A percentile compares a stretch with the other conserved stretches of the same genome.
Evolutionary conservation across 208 protist species (phyloP).

Genomic region (Endotrypanum monterogeii): DNA sequence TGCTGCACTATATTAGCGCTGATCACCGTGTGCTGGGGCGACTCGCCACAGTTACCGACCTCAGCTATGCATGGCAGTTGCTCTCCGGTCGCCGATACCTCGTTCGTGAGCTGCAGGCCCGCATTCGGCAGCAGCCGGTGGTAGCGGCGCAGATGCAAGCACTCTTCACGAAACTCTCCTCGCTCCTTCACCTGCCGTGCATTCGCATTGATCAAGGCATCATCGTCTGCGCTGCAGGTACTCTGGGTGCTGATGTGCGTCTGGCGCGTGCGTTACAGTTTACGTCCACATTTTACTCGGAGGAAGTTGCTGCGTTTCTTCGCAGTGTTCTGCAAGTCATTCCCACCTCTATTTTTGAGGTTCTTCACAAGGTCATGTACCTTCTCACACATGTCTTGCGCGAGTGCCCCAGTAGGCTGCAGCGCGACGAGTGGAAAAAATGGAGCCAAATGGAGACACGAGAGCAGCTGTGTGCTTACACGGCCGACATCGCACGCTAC

Average conservation of each 20-base stretch:
- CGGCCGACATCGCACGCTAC: constrained; percentile 93
- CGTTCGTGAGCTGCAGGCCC: constrained; percentile 93
- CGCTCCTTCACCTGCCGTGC: constrained; percentile 95
- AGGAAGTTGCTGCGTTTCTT: constrained; percentile 92
- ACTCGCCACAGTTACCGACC: constrained; percentile 92
- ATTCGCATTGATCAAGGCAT: constrained; percentile 90
- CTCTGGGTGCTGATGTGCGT: constrained; percentile 49
- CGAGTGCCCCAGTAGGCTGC: constrained; percentile 73
- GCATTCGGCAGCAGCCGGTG: constrained; percentile 91
- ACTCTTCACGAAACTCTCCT: constrained; percentile 97
- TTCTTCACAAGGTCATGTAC: constrained; percentile 95
- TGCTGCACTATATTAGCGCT: constrained; percentile 96
- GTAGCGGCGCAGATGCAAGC: constrained; percentile 94
- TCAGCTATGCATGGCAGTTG: constrained; percentile 97
- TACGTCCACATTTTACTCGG: constrained; percentile 95
- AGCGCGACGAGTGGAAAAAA: constrained; percentile 62
- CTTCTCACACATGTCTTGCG: constrained; percentile 88
- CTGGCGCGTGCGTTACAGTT: constrained; percentile 79
- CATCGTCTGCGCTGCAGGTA: constrained; percentile 8
- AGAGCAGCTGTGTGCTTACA: constrained; percentile 83
- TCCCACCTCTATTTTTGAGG: constrained; percentile 94
- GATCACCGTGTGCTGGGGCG: constrained; percentile 86
- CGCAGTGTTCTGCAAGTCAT: constrained; percentile 96
- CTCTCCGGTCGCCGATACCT: constrained; percentile 85
- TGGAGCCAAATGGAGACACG: constrained; percentile 93